These are phyloP conservation scores for Trichomonas vaginalis DNA, from an alignment of 208 protist species.

Conservation along the genomic window DNA sequence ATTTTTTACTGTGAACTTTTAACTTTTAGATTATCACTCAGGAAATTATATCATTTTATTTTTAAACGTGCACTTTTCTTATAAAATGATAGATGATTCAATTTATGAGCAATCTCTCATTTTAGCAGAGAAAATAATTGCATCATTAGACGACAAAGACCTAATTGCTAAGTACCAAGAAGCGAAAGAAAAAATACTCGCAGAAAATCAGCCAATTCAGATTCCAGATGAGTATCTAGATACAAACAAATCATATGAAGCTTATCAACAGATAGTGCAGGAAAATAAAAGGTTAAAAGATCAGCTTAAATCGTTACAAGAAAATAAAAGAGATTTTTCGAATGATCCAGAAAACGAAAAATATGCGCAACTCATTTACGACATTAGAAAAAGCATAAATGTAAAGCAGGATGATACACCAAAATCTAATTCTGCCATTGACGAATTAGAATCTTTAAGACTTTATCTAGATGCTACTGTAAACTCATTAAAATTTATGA, in stretches of 20 bases:
- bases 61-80: not conserved
- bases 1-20: too few species aligned
- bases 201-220: not conserved
- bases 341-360: not conserved
- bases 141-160: not conserved
- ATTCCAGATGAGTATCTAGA: too few species aligned
- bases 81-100: not conserved
- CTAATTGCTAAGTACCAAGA: not conserved
- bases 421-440: not conserved
- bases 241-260: not conserved
- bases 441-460: not conserved
- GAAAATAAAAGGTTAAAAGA: slow-evolving; percentile 15
- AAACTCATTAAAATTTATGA: not conserved
- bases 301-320: not conserved
- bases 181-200: not conserved
- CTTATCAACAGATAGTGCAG: not conserved
- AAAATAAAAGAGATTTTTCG: not conserved
- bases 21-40: too few species aligned
- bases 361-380: not conserved
- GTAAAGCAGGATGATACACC: not conserved
- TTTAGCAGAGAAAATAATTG: not conserved
- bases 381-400: not conserved
- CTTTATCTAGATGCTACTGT: not conserved
- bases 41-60: too few species aligned
- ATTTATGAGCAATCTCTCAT: not conserved